Base-by-base conservation (phyloP, 257 asterid genomes). In the Lycium barbarum region DNA sequence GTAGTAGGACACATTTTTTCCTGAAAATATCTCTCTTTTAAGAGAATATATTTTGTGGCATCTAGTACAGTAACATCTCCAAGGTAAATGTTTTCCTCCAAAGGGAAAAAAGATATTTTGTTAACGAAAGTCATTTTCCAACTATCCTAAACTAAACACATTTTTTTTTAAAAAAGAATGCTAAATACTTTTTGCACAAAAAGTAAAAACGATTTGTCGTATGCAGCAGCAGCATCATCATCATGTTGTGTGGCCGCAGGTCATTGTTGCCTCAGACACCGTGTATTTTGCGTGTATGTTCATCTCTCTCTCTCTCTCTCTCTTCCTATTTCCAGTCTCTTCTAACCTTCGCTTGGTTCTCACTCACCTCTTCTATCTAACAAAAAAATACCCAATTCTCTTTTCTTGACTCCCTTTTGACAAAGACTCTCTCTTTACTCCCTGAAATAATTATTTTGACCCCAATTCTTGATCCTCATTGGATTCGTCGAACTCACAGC, bases 201-300 rank as follows among this genome's bases (percentile, higher is more conserved):
- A 49, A 49, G 2, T 9, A 9, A 49, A 49, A 49, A 49, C 3
- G 62, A 14, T 55, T 55, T 55, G 20, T 55, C 5, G 17, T 13
- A 54, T 53, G 67, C 8, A 22, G 49, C 76, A 13, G n/a, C 11
- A 13, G 5, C 51, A 68, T 38, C 61, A 62, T 45, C 51, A 68
- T 38, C 61, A 62, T 45, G 84, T 20, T 63, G 6, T 63, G 62
- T 81, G 84, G 73, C 68, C 14, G 38, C 72, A 66, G 73, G 78
- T 81, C 3, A 62, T 59, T 55, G 57, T 72, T 45, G 12, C 10
- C 38, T 45, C 58, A 80, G 43, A 7, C 15, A 7, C 78, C 84
- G 84, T 81, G 84, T 81, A 62, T 26, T 51, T 2, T 59, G 47
- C 76, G 84, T 17, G 84, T 81, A 33, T 11, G 2, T 59, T 14